A percentile compares a stretch with the other conserved stretches of the same genome.
Evolutionary conservation across 2,329 filamentous ascomycete genomes (phyloP).

Genomic region (Aspergillus calidoustus): DNA sequence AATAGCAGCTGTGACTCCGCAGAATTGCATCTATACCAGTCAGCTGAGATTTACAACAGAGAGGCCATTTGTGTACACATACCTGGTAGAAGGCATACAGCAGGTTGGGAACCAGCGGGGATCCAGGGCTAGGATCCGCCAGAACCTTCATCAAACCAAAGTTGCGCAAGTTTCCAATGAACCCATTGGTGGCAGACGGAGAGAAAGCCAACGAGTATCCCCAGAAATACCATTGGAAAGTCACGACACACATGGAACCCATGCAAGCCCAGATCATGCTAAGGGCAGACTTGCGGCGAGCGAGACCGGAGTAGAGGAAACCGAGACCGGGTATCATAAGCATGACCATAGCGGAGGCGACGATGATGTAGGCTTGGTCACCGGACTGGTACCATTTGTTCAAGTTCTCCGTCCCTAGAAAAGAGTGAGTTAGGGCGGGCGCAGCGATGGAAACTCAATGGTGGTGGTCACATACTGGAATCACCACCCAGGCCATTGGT

Average conservation of each 20-base stretch:
- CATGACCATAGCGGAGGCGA: conserved; percentile 89
- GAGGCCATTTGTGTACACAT: not conserved
- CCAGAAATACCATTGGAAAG: conserved; percentile 99
- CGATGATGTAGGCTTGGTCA: conserved; percentile 91
- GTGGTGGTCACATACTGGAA: conserved; percentile 65
- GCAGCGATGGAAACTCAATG: not conserved
- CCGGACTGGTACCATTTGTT: conserved; percentile 95
- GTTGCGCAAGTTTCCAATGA: conserved; percentile 87
- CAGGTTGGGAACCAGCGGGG: conserved; percentile 83
- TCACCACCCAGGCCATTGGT: conserved; percentile 71
- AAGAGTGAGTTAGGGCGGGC: conserved; percentile 10
- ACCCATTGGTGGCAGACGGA: conserved; percentile 77
- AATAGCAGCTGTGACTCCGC: conserved; percentile 87
- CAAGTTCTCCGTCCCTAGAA: conserved; percentile 76
- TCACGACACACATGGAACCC: conserved; percentile 87
- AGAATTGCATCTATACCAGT: conserved; percentile 84
- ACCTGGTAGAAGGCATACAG: conserved; percentile 95
- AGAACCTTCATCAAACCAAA: conserved; percentile 88
- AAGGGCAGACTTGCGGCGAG: conserved; percentile 94
- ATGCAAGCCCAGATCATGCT: conserved; percentile 98
- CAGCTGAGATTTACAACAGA: not conserved
- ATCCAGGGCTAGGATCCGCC: conserved; percentile 83
- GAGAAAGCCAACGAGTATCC: conserved; percentile 96
- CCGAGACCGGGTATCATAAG: conserved; percentile 96
- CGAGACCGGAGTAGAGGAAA: conserved; percentile 95